These are phyloP conservation scores for Eimeria maxima DNA, from an alignment of 169 alveolate genomes.

Conservation along the genomic window DNA sequence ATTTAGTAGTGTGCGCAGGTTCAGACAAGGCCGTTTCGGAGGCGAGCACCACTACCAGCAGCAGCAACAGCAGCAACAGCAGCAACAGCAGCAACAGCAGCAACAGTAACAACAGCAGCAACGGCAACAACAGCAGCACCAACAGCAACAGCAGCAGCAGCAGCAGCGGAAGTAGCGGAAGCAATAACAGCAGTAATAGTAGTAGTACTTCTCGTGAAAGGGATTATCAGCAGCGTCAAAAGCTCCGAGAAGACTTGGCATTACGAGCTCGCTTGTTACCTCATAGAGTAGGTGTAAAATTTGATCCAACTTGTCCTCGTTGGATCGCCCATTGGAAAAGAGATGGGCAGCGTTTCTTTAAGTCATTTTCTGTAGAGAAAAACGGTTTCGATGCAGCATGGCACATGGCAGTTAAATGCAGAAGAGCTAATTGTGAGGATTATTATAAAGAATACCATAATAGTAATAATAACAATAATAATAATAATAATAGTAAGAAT, in stretches of 20 bases:
- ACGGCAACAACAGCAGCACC: background rate
- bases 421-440: constrained; percentile 50
- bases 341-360: constrained; percentile 76
- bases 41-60: background rate
- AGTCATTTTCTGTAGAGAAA: constrained; percentile 51
- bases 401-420: constrained; percentile 42
- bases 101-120: background rate
- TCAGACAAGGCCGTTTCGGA: background rate
- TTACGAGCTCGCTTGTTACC: constrained; percentile 53
- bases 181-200: background rate
- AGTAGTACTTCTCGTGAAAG: constrained; percentile 35
- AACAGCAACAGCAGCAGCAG: background rate
- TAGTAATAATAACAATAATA: no score
- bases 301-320: constrained; percentile 79
- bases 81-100: background rate
- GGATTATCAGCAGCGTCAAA: constrained; percentile 58
- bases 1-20: background rate
- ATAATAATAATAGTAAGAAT: background rate
- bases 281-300: constrained; percentile 64
- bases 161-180: background rate
- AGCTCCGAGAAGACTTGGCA: constrained; percentile 67
- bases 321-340: constrained; percentile 80
- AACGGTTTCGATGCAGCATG: constrained; percentile 74
- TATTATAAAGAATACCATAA: background rate
- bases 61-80: background rate